Evolutionary conservation across 305 asterid genomes (phyloP).

Genomic region (Fraxinus paxiana): DNA sequence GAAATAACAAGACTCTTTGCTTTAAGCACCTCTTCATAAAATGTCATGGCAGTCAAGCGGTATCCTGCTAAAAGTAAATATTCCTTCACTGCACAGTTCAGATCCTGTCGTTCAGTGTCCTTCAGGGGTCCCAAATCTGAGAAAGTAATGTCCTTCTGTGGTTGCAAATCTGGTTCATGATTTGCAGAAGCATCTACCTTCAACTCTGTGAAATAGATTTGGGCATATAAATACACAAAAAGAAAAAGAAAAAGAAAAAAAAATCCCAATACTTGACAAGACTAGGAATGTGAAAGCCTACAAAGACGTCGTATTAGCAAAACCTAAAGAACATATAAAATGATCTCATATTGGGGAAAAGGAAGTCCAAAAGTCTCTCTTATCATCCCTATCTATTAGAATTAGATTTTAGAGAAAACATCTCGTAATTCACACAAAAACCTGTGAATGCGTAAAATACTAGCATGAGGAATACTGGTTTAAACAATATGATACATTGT

Average conservation of each 20-base stretch:
- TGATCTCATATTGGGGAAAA: slow-evolving; percentile 16
- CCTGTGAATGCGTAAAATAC: slow-evolving; percentile 8
- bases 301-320: slow-evolving; percentile 6
- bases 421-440: slow-evolving; percentile 18
- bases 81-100: slow-evolving; percentile 95
- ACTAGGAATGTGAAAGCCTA: slow-evolving; percentile 18
- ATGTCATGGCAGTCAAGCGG: slow-evolving; percentile 98
- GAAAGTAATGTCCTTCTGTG: slow-evolving; percentile 43
- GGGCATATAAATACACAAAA: slow-evolving; percentile 29
- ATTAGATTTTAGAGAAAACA: background rate
- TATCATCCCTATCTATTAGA: slow-evolving; percentile 11
- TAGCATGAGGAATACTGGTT: slow-evolving; percentile 14
- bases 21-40: slow-evolving; percentile 84
- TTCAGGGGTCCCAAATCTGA: slow-evolving; percentile 91
- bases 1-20: slow-evolving; percentile 20
- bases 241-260: slow-evolving; percentile 3
- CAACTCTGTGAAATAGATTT: slow-evolving; percentile 45
- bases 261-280: background rate
- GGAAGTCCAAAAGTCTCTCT: slow-evolving; percentile 14
- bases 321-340: slow-evolving; percentile 20
- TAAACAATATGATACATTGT: slow-evolving; percentile 16
- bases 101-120: slow-evolving; percentile 79
- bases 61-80: slow-evolving; percentile 89
- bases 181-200: slow-evolving; percentile 33
- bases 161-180: slow-evolving; percentile 47